Base-by-base conservation (phyloP, 495 filamentous ascomycete genomes). In the Penicillium samsonianum region DNA sequence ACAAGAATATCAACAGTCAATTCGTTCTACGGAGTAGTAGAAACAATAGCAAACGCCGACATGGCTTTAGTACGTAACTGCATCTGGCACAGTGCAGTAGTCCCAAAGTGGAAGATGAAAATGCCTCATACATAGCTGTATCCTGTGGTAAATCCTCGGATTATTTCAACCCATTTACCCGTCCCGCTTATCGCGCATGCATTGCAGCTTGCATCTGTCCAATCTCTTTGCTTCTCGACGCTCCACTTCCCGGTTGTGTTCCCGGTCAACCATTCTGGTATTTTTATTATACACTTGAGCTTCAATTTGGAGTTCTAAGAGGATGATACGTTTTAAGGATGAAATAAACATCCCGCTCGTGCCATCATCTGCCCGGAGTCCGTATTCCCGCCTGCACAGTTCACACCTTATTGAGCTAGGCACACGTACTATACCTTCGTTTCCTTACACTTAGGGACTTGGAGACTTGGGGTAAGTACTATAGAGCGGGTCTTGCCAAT, bases 171-270 rank as follows among this genome's bases (percentile, higher is more conserved):
- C 26, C 17, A 53, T 30, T 42, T 41, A 48, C 40, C 37, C 37
- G 33, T 38, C 35, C 52, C 25, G 58, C 58, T 19, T 50, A 57
- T 40, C 46, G 44, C 47, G 19, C 55, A 35, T 25, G 33, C 51
- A 57, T 46, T 46, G 46, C 33, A 57, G 44, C 22, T 25, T 37
- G 55, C 55, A 44, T 40, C 14, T 31, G n/a, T 52, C 42, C 28
- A 53, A 52, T 49, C 53, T 52, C 25, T 14, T 28, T 45, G 12
- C n/a, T 50, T 25, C 20, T 23, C 22, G 44, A 33, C 30, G 12
- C 61, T 60, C 66, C 66, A 69, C 66, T 67, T 67, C 59, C 63
- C 64, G 59, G 54, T 67, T 53, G 57, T 64, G 56, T 53, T 64
- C 33, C 64, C 66, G 64, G 66, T 69, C 64, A 69, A 57, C 35